Evolutionary conservation across 192 early-diverging fungal genomes (phyloP).

Genomic region (Entomortierella lignicola): DNA sequence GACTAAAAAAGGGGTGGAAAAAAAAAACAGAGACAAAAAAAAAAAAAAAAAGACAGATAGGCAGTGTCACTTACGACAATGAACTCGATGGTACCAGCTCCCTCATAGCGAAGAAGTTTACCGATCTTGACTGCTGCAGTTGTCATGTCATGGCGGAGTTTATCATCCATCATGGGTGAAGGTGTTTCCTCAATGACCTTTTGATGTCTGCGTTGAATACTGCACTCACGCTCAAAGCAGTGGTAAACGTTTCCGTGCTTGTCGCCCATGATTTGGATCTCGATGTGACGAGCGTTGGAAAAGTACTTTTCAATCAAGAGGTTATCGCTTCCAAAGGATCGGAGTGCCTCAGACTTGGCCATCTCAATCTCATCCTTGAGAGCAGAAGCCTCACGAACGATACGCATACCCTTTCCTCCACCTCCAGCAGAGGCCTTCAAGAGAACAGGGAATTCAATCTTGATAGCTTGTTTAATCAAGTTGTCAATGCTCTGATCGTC

Average conservation of each 20-base stretch:
- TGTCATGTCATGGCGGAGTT: constrained; percentile 58
- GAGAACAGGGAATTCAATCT: constrained; percentile 69
- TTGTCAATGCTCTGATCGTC: constrained; percentile 62
- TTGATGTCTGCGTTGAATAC: constrained; percentile 73
- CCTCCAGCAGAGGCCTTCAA: constrained; percentile 73
- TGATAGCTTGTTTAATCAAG: constrained; percentile 61
- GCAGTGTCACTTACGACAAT: constrained; percentile 56
- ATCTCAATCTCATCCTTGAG: constrained; percentile 64
- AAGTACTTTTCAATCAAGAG: constrained; percentile 73
- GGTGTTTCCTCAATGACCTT: constrained; percentile 74
- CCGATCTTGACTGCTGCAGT: constrained; percentile 62
- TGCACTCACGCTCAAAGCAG: constrained; percentile 72
- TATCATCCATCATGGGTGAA: constrained; percentile 60
- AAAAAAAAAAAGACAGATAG: background rate
- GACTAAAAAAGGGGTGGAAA: too few species aligned
- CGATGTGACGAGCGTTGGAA: constrained; percentile 65
- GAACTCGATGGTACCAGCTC: constrained; percentile 75
- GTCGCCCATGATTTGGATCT: constrained; percentile 72
- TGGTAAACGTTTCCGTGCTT: constrained; percentile 66
- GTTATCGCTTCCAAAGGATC: constrained; percentile 67
- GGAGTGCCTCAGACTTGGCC: constrained; percentile 65
- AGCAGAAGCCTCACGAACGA: constrained; percentile 62
- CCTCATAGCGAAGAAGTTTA: constrained; percentile 60
- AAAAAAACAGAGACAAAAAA: background rate
- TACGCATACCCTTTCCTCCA: constrained; percentile 76